Evolutionary conservation across 2,329 filamentous ascomycete genomes (phyloP).

Genomic region (Pseudogymnoascus sp.): DNA sequence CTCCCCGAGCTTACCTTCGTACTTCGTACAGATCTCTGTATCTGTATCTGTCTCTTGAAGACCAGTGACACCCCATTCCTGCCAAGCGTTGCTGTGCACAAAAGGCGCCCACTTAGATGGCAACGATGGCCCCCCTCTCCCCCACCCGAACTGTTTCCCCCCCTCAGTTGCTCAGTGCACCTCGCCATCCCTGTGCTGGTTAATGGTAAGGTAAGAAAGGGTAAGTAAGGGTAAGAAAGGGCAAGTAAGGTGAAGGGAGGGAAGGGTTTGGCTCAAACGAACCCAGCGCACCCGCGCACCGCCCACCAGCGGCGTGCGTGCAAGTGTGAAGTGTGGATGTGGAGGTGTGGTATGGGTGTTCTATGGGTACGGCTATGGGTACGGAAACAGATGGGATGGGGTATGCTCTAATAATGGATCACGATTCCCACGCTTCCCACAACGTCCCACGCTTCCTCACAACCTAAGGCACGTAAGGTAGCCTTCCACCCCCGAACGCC

Average conservation of each 20-base stretch:
- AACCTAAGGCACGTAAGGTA: not conserved
- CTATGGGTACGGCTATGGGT: not conserved
- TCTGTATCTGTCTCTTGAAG: not conserved
- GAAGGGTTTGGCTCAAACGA: not conserved
- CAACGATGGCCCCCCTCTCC: not conserved
- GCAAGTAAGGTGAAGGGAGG: not conserved
- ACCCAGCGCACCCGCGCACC: not conserved
- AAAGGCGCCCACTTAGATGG: conserved; percentile 1
- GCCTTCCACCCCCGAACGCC: not conserved
- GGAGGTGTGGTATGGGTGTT: not conserved
- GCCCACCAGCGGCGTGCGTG: not conserved
- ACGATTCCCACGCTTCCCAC: not conserved
- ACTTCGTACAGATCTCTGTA: not conserved
- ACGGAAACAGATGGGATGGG: not conserved
- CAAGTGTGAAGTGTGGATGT: not conserved
- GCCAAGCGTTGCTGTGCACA: not conserved
- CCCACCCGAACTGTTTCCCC: not conserved
- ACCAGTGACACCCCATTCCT: not conserved
- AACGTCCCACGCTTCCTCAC: not conserved
- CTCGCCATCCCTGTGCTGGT: not conserved
- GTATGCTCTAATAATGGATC: conserved; percentile 4
- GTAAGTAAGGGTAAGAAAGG: not conserved
- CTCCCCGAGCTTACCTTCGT: not conserved
- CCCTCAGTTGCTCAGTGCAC: not conserved
- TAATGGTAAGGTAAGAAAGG: not conserved